These are phyloP conservation scores for Silene uniflora DNA, from an alignment of 148 eudicot species.

Conservation along the genomic window DNA sequence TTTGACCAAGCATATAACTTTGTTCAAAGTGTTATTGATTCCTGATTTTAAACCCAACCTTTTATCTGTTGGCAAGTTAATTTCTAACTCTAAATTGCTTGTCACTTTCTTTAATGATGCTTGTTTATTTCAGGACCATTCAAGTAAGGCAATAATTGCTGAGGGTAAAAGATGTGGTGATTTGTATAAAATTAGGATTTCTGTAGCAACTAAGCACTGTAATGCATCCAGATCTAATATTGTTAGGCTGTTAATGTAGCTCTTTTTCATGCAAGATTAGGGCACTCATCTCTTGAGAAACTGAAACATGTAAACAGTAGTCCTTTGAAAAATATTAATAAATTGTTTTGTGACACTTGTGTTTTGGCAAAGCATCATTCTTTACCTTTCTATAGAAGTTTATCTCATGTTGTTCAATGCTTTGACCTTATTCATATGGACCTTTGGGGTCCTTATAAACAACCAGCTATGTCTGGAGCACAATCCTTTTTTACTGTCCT, in stretches of 20 bases:
- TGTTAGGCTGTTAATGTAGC: not conserved
- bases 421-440: slow-evolving; percentile 10
- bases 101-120: not conserved
- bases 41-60: not conserved
- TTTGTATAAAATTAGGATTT: not conserved
- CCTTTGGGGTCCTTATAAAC: not conserved
- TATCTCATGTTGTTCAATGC: not conserved
- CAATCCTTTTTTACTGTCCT: not conserved
- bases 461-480: not conserved
- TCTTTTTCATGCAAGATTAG: slow-evolving; percentile 4
- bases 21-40: not conserved
- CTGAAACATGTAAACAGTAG: not conserved
- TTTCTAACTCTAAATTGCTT: not conserved
- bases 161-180: not conserved
- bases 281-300: not conserved
- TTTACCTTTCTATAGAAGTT: not conserved
- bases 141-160: not conserved
- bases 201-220: too few species aligned
- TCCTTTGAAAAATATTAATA: too few species aligned
- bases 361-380: not conserved
- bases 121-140: too few species aligned
- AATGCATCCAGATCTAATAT: not conserved
- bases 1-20: not conserved
- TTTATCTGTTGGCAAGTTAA: not conserved
- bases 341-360: not conserved